Conservation (phyloP, 2,329 filamentous ascomycete genomes). For the Monosporascus sp. region DNA sequence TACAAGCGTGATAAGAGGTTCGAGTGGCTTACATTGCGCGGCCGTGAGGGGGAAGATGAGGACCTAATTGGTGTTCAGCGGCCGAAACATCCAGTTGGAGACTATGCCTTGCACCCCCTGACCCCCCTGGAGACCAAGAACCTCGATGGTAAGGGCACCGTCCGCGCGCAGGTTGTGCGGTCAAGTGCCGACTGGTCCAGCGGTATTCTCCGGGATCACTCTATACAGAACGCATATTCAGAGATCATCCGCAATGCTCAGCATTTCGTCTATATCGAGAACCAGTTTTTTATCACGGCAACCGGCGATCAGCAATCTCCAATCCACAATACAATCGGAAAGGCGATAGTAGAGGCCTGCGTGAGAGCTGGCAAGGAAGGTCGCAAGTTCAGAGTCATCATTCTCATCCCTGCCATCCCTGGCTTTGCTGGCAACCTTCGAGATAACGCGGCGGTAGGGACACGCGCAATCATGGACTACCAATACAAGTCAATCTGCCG, state of each 20-base stretch:
- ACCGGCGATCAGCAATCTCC: constrained; percentile 84
- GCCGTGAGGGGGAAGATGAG: constrained; percentile 71
- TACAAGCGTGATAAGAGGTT: constrained; percentile 84
- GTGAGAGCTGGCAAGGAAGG: constrained; percentile 74
- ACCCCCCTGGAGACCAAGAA: constrained; percentile 63
- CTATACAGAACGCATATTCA: constrained; percentile 80
- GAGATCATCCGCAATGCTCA: constrained; percentile 82
- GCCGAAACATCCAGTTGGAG: constrained; percentile 82
- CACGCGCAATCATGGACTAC: constrained; percentile 95
- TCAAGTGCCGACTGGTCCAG: constrained; percentile 93
- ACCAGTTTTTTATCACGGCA: constrained; percentile 96
- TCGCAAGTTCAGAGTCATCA: constrained; percentile 85
- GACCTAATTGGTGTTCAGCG: constrained; percentile 84
- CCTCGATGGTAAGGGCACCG: constrained; percentile 61
- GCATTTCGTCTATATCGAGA: constrained; percentile 96
- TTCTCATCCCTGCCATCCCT: constrained; percentile 85
- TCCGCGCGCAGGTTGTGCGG: constrained; percentile 80
- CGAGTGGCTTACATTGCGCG: constrained; percentile 79
- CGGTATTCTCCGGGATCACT: constrained; percentile 78
- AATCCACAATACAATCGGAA: constrained; percentile 81
- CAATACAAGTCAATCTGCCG: constrained; percentile 95
- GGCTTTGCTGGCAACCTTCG: constrained; percentile 91
- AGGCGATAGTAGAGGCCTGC: constrained; percentile 85
- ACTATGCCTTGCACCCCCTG: constrained; percentile 78
- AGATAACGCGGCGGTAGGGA: constrained; percentile 77